phyloP scores from a whole-genome alignment of 305 asterid species.

The Fraxinus xanthoxyloides region DNA sequence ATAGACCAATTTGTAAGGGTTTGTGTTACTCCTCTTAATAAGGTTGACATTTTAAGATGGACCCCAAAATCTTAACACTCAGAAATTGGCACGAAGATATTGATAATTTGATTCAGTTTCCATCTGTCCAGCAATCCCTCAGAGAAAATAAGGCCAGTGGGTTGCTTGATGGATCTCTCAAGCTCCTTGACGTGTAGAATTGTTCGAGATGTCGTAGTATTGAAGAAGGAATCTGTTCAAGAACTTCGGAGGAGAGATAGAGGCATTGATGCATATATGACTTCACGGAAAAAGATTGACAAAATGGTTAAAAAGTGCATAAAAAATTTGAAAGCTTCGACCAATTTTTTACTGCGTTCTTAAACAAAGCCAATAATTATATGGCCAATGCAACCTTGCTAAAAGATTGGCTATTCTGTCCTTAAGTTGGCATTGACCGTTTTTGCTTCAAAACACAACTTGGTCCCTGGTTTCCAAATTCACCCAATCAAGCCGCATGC shows the following conservation, averaged over 20 bases:
- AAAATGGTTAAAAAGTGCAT: constrained; percentile 26
- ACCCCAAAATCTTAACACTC: background rate
- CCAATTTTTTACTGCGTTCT: background rate
- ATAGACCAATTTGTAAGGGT: no score
- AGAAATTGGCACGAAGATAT: constrained; percentile 28
- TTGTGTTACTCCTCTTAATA: no score
- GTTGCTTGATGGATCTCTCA: constrained; percentile 31
- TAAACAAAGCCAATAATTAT: background rate
- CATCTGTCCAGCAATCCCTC: constrained; percentile 29
- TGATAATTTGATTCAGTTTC: constrained; percentile 26
- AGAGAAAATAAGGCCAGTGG: constrained; percentile 5
- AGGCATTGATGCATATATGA: constrained; percentile 17
- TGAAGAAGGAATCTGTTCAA: constrained; percentile 30
- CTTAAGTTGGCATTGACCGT: constrained; percentile 23
- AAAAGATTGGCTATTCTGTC: constrained; percentile 21
- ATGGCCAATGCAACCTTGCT: constrained; percentile 16
- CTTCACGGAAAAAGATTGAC: constrained; percentile 25
- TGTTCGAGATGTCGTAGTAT: constrained; percentile 12
- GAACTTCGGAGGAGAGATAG: constrained; percentile 28
- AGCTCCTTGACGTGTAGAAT: constrained; percentile 25
- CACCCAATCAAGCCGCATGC: background rate
- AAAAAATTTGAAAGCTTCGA: constrained; percentile 27
- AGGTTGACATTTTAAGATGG: no score
- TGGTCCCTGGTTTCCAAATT: constrained; percentile 39
- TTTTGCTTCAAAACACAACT: constrained; percentile 28